Conservation (phyloP, 2,329 filamentous ascomycete genomes). For the Thelonectria rubi region DNA sequence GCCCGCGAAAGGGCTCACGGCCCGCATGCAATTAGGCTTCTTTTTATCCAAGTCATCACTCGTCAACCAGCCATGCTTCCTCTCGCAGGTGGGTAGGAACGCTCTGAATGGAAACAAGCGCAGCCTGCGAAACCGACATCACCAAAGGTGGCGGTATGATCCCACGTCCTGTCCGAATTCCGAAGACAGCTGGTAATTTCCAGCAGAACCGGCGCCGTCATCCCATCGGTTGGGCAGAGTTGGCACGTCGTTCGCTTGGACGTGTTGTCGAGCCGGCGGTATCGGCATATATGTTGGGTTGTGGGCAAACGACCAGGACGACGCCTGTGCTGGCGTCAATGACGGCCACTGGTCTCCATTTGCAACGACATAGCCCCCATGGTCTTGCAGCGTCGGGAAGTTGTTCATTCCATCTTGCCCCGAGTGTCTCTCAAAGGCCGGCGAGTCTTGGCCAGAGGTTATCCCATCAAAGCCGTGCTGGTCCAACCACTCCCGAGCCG, state of each 20-base stretch:
- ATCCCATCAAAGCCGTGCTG: conserved; percentile 19
- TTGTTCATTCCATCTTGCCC: neutral
- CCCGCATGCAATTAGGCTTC: neutral
- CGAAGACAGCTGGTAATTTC: neutral
- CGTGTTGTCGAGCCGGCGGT: neutral
- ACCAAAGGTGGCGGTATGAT: neutral
- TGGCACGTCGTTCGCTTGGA: neutral
- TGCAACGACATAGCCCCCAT: conserved; percentile 9
- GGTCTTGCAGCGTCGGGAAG: neutral
- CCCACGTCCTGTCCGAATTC: neutral
- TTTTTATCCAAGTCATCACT: neutral
- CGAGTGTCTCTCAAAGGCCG: neutral
- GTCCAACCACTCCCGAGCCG: conserved; percentile 34
- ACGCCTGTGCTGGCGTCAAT: neutral
- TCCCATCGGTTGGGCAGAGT: conserved; percentile 2
- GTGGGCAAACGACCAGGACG: neutral
- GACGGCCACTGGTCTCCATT: neutral
- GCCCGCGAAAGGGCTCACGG: neutral
- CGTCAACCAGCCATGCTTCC: neutral
- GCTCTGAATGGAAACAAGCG: neutral
- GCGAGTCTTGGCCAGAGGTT: neutral
- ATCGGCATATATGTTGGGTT: neutral
- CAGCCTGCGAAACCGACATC: neutral
- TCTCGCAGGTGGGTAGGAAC: neutral
- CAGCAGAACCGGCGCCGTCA: neutral